Evolutionary conservation across 805 yeast genomes (phyloP), one percentile per base, ranked within the genome.

Genomic region (Kurtzmaniella fragi): DNA sequence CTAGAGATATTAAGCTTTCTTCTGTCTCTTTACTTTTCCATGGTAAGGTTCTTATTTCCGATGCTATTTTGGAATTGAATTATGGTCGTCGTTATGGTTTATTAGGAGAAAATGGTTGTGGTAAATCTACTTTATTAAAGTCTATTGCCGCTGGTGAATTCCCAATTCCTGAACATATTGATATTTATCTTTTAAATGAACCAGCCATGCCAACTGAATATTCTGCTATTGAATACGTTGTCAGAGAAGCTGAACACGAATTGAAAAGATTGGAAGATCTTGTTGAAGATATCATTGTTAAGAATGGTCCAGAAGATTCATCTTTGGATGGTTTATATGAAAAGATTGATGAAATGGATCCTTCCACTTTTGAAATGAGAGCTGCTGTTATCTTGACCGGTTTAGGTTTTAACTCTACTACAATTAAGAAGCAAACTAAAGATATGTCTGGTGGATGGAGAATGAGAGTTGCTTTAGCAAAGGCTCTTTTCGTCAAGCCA

Each of bases 391-490:
- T 93, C 57, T 75, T 93, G 59, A 86, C 86, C 50, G 99, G 99
- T 90, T 78, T 93, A 64, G 99, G 99, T 57, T 93, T 93, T 82
- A 86, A 85, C 68, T 58, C 84, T 41, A 67, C 69, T 50, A 91
- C 98, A 41, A 91, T 93, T 58, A 75, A 77, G 61, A 93, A 93
- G 78, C 84, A 82, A 70, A 93, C 99, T 57, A 90, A 88, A 69
- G 98, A 93, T 61, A 93, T 93, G 99, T 88, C 97, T 60, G 99
- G 99, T 79, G 99, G 99, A 64, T 93, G 99, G 99, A 89, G 89
- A 75, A 93, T 93, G 99, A 88, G 99, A 73, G 99, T 93, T 46
- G 98, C 99, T 33, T 75, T 93, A 46, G 96, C 96, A 44, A 93
- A 93, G 70, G 99, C 99, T 25, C 76, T 93, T 54, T 93, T 93